These are phyloP conservation scores for Microthlaspi erraticum DNA, from an alignment of 345 rosid genomes.

Conservation along the genomic window DNA sequence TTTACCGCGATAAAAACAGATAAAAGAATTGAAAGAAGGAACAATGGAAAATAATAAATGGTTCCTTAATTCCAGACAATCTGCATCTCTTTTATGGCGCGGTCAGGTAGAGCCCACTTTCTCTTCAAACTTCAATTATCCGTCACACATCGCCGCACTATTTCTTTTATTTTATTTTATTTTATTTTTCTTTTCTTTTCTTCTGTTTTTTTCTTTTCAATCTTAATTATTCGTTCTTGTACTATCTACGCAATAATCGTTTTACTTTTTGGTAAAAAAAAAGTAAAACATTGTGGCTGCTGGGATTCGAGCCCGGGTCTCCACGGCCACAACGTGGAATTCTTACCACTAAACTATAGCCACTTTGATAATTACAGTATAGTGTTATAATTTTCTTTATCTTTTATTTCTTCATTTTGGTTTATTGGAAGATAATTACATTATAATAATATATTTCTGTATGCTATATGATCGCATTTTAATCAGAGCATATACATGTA, in stretches of 20 bases:
- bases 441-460: too few species aligned
- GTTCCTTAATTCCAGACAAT: constrained; percentile 46
- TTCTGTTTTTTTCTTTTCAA: background rate
- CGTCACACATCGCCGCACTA: constrained; percentile 39
- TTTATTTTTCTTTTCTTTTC: background rate
- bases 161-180: background rate
- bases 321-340: constrained; percentile 90
- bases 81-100: constrained; percentile 42
- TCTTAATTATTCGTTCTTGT: background rate
- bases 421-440: too few species aligned
- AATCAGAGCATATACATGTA: too few species aligned
- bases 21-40: background rate
- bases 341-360: constrained; percentile 88
- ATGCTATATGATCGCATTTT: too few species aligned
- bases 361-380: constrained; percentile 24
- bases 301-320: constrained; percentile 92
- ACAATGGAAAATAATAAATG: constrained; percentile 28
- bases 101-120: constrained; percentile 31
- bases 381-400: too few species aligned
- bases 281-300: constrained; percentile 58
- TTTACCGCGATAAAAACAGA: too few species aligned
- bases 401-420: too few species aligned
- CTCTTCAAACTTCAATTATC: constrained; percentile 30
- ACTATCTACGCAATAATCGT: too few species aligned
- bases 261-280: too few species aligned